Conservation (phyloP, 73 alveolate genomes). For the Tetrahymena malaccensis region DNA sequence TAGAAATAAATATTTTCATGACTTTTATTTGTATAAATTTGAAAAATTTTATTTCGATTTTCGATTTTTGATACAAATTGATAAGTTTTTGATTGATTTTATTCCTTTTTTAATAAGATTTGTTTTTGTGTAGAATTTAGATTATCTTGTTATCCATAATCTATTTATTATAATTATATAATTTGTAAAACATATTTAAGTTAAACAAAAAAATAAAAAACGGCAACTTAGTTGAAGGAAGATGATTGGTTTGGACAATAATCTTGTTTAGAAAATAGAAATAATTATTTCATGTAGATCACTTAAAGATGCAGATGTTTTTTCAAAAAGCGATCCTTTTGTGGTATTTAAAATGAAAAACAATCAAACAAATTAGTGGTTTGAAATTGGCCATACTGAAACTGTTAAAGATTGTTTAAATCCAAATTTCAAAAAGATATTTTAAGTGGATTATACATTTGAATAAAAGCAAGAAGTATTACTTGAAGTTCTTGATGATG, state of each 20-base stretch:
- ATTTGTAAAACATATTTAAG: too few species aligned
- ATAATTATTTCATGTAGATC: constrained; percentile 49
- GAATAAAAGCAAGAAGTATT: constrained; percentile 61
- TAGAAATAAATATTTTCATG: too few species aligned
- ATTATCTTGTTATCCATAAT: too few species aligned
- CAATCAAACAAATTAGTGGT: background rate
- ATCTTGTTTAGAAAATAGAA: constrained; percentile 43
- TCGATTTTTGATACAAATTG: too few species aligned
- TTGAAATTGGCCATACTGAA: constrained; percentile 52
- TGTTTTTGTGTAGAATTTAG: too few species aligned
- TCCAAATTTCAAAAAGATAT: constrained; percentile 57
- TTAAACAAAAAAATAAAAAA: too few species aligned
- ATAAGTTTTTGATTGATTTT: too few species aligned
- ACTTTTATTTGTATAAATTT: too few species aligned
- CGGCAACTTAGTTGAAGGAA: background rate
- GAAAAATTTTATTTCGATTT: too few species aligned
- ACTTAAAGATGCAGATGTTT: constrained; percentile 46
- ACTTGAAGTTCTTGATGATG: constrained; percentile 60
- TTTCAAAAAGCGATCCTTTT: constrained; percentile 66
- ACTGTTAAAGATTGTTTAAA: constrained; percentile 49
- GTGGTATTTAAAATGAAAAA: constrained; percentile 3
- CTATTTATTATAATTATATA: too few species aligned
- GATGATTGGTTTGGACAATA: background rate
- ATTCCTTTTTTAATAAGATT: too few species aligned
- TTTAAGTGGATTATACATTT: constrained; percentile 64